Evolutionary conservation across 169 alveolate species (phyloP), one percentile per base, ranked within the genome.

Genomic region (Plasmodium inui): DNA sequence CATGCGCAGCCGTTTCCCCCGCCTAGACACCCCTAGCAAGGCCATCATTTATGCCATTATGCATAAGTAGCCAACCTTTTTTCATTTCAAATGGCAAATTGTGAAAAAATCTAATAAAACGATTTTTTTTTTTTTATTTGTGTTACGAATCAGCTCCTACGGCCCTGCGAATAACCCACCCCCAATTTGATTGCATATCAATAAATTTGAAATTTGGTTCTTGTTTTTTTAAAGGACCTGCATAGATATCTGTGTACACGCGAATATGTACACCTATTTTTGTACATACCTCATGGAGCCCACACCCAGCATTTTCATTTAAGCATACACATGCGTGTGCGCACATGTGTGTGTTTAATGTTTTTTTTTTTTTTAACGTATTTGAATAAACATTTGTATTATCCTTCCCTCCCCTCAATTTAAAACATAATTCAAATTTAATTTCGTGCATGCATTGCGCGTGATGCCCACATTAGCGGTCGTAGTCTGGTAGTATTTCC

Each of bases 1-100:
- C 41, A 9, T 73, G 82, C 19, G 53, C 30, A 73, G 17, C 22
- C n/a, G 30, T 73, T 73, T 73, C 32, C 41, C 74, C 74, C 74
- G 74, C 74, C 2, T 9, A 61, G 34, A 61, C 34, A 61, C 34
- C 34, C 74, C 28, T 19, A 61, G 74, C 3, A 22, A 61, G 34
- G 74, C 74, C 74, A 61, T n/a, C 34, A n/a, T 61, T 61, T 61
- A 61, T 61, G 74, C 32, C 74, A 61, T 61, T 61, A 61, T 61
- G 32, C 14, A 61, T 26, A 26, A n/a, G 32, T 6, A 61, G 74
- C 30, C 28, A n/a, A 6, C 7, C 28, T n/a, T 61, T 61, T 61
- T 61, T 61, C 34, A 61, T 61, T 61, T 61, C 12, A 61, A 61
- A 61, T 61, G 74, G 74, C 74, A 61, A 22, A n/a, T 61, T 61